Evolutionary conservation across 1,284 basidiomycete species (phyloP).

Genomic region (Porogramme epimiltina): DNA sequence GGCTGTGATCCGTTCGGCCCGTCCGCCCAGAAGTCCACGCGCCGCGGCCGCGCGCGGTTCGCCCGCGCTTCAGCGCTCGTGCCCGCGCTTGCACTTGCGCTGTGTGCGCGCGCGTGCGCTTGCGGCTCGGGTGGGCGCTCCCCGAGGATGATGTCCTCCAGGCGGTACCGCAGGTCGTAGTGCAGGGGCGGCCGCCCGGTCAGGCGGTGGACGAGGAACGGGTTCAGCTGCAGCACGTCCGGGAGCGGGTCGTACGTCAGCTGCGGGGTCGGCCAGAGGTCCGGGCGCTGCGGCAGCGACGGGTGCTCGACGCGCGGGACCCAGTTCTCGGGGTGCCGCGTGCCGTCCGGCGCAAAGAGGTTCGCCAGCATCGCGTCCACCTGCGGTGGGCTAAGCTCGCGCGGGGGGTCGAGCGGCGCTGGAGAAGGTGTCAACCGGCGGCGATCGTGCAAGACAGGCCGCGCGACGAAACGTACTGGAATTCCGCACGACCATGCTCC

Average conservation of each 20-base stretch:
- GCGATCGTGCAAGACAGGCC: background rate
- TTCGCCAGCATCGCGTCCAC: slow-evolving; percentile 37
- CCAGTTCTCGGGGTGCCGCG: slow-evolving; percentile 48
- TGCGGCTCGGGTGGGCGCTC: no score
- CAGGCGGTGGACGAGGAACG: slow-evolving; percentile 48
- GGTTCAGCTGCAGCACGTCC: slow-evolving; percentile 53
- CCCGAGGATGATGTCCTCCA: slow-evolving; percentile 18
- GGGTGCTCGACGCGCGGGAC: slow-evolving; percentile 47
- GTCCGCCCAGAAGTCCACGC: slow-evolving; percentile 27
- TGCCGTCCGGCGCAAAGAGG: slow-evolving; percentile 32
- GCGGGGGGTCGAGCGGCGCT: no score
- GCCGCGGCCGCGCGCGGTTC: background rate
- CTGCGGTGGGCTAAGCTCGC: slow-evolving; percentile 30
- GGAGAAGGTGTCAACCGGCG: no score
- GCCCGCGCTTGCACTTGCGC: background rate
- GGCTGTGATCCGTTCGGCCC: slow-evolving; percentile 51
- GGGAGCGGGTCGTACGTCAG: slow-evolving; percentile 34
- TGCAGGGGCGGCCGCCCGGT: slow-evolving; percentile 46
- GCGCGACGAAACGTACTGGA: slow-evolving; percentile 33
- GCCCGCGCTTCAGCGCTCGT: slow-evolving; percentile 5
- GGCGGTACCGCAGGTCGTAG: slow-evolving; percentile 45
- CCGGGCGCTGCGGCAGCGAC: slow-evolving; percentile 50
- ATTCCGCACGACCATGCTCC: slow-evolving; percentile 25
- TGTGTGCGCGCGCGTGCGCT: no score
- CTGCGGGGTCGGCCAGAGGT: slow-evolving; percentile 45